Base-by-base conservation (phyloP, 1,284 basidiomycete genomes). In the Cryptococcus amylolentus region DNA sequence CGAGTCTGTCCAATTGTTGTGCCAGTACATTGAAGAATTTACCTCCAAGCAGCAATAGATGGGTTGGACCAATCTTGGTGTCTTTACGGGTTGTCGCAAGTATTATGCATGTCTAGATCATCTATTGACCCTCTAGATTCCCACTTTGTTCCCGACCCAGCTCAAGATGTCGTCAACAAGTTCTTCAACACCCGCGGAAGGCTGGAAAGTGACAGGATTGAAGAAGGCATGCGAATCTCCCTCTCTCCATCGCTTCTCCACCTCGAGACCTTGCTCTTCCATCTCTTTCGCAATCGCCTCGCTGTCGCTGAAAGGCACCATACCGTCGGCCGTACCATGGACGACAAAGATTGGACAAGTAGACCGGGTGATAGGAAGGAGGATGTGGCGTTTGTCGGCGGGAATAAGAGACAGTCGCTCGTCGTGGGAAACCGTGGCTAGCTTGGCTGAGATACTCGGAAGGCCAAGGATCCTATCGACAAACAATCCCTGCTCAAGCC, bases 1-100 rank as follows among this genome's bases (percentile, higher is more conserved):
- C 62, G 86, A 90, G 57, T 84, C 91, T 61, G 80, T 82, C 4
- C 60, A 80, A 58, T 71, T 67, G 16, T 66, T 83, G 27, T 79
- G 78, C 48, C 73, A 75, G 9, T 82, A 81, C 62, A 82, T 84
- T 72, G 64, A 73, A 39, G 64, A 69, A 10, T 82, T 81, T 37
- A 44, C 27, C 2, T 46, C 31, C 31, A 35, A 35, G 31, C 31
- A 54, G 45, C 31, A 31, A 23, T 44, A 42, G 14, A 42, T 42
- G 31, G 31, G 31, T 23, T 23, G 23, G 5, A 6, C 31, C 31
- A 35, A 10, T 35, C 7, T 7, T 35, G 31, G 10, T 35, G 31
- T 35, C 6, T 10, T 35, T 6, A 8, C 6, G 31, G 31, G 31
- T 35, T 35, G 31, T 35, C 3, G 31, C 31, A 35, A 10, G 31